phyloP scores from a whole-genome alignment of 352 stramenopile genomes.

The Pythium aristosporum region DNA sequence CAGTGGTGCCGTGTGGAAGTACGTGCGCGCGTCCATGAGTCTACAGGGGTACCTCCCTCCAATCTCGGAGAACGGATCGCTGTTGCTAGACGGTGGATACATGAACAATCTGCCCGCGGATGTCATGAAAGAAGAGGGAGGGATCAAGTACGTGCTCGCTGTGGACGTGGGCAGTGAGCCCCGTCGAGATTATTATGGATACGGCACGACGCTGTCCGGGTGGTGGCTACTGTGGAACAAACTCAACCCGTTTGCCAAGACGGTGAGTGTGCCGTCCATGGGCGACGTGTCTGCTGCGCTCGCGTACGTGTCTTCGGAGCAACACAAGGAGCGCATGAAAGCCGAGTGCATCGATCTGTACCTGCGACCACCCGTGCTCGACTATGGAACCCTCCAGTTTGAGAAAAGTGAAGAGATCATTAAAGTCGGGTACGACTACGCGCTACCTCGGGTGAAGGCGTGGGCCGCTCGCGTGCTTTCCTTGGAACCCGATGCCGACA shows the following conservation, averaged over 20 bases:
- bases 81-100: conserved; percentile 91
- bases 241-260: conserved; percentile 88
- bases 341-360: conserved; percentile 88
- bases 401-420: conserved; percentile 93
- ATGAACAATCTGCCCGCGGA: conserved; percentile 93
- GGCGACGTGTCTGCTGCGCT: conserved; percentile 88
- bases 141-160: conserved; percentile 89
- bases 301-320: conserved; percentile 89
- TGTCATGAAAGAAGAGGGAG: conserved; percentile 88
- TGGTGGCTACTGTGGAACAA: conserved; percentile 93
- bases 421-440: conserved; percentile 81
- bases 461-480: conserved; percentile 58
- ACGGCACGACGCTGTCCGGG: conserved; percentile 77
- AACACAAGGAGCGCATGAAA: conserved; percentile 85
- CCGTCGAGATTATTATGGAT: conserved; percentile 73
- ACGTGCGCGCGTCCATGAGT: conserved; percentile 91
- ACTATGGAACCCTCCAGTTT: conserved; percentile 91
- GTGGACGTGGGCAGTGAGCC: conserved; percentile 88
- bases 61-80: conserved; percentile 84
- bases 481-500: conserved; percentile 62
- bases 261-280: conserved; percentile 90
- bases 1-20: conserved; percentile 87
- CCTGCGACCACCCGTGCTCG: conserved; percentile 83
- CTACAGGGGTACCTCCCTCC: conserved; percentile 90
- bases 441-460: conserved; percentile 60